Evolutionary conservation across 2,329 filamentous ascomycete species (phyloP).

Genomic region (Fusarium tricinctum): DNA sequence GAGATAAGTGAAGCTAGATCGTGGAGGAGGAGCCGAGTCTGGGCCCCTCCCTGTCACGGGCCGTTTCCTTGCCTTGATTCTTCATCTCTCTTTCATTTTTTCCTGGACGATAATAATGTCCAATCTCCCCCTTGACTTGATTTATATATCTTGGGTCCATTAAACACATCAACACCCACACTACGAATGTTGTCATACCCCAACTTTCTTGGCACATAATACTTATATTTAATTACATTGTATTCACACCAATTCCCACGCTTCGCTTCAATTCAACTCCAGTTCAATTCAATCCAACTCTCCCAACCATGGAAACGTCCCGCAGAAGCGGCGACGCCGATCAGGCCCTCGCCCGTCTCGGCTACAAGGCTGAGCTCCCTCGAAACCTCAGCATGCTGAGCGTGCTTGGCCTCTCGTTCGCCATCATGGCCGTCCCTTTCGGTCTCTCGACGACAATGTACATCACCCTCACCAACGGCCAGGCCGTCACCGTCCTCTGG

Average conservation of each 20-base stretch:
- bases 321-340: constrained; percentile 53
- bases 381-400: constrained; percentile 65
- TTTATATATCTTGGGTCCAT: no score
- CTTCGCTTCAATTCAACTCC: background rate
- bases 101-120: constrained; percentile 15
- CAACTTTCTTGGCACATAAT: background rate
- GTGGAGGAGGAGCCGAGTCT: constrained; percentile 34
- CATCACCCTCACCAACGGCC: constrained; percentile 76
- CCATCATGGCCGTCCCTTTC: constrained; percentile 66
- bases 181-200: background rate
- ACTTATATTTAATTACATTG: background rate
- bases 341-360: constrained; percentile 61
- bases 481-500: constrained; percentile 81
- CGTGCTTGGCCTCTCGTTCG: constrained; percentile 65
- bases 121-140: constrained; percentile 15
- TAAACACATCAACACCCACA: background rate
- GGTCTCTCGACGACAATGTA: constrained; percentile 64
- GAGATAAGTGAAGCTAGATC: constrained; percentile 37
- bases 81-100: constrained; percentile 30
- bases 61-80: constrained; percentile 30
- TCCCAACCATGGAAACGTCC: constrained; percentile 26
- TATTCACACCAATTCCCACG: background rate
- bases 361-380: constrained; percentile 65
- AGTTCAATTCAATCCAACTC: background rate
- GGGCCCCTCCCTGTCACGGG: constrained; percentile 28